phyloP scores from a whole-genome alignment of 2,329 filamentous ascomycete species.

The Penicillium sp. region DNA sequence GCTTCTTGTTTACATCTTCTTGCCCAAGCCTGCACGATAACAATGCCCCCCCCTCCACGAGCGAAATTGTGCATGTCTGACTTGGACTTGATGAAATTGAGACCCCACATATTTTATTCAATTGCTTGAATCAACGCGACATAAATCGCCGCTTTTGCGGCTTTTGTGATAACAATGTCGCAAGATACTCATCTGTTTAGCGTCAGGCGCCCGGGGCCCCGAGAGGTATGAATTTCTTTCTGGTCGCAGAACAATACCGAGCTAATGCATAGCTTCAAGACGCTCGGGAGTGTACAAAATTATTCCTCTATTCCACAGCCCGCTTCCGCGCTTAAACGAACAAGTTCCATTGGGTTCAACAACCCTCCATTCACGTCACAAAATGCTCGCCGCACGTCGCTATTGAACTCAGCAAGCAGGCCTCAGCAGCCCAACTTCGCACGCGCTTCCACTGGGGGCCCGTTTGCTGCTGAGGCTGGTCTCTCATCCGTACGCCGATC shows the following conservation, averaged over 20 bases:
- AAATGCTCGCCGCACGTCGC: constrained; percentile 80
- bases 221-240: constrained; percentile 67
- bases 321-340: constrained; percentile 89
- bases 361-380: constrained; percentile 65
- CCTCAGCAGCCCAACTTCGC: constrained; percentile 86
- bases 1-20: constrained; percentile 38
- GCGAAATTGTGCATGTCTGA: constrained; percentile 9
- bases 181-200: constrained; percentile 88
- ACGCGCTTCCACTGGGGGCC: constrained; percentile 71
- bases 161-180: constrained; percentile 62
- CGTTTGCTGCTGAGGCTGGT: constrained; percentile 75
- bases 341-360: constrained; percentile 71
- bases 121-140: background rate
- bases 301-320: constrained; percentile 88
- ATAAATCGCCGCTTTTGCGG: constrained; percentile 27
- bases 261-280: constrained; percentile 48
- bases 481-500: constrained; percentile 83
- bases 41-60: constrained; percentile 17
- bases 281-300: constrained; percentile 78
- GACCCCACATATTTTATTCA: background rate
- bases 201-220: constrained; percentile 69
- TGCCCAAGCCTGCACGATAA: constrained; percentile 19
- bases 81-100: background rate
- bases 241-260: constrained; percentile 3
- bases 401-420: constrained; percentile 80